Percentiles rank a stretch among this genome's conserved stretches.
phyloP scores from a whole-genome alignment of 2,329 filamentous ascomycete genomes.

The Cucurbitaria berberidis region DNA sequence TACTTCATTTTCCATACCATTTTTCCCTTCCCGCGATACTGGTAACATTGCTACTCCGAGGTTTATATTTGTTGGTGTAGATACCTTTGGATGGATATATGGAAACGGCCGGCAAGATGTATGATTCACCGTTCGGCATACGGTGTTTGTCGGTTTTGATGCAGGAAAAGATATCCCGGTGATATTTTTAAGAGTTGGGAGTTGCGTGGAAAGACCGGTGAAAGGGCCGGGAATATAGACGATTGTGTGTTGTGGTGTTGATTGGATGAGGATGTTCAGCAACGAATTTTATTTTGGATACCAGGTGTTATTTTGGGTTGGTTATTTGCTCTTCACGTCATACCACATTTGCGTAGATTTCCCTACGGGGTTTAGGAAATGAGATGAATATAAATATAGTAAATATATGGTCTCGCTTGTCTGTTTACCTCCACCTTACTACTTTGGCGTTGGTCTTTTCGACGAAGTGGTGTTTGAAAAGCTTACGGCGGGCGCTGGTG shows the following conservation, averaged over 20 bases:
- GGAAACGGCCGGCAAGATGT: not conserved
- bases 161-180: not conserved
- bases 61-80: not conserved
- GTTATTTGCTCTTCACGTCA: not conserved
- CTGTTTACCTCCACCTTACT: no score
- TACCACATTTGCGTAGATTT: not conserved
- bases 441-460: no score
- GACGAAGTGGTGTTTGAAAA: no score
- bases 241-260: not conserved
- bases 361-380: not conserved
- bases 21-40: not conserved
- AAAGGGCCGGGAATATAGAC: not conserved
- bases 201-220: not conserved
- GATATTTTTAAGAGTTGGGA: not conserved
- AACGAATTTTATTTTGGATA: not conserved
- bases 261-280: not conserved
- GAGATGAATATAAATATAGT: not conserved
- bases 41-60: not conserved
- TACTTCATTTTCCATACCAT: not conserved
- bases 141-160: no score
- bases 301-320: not conserved
- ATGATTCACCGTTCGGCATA: not conserved
- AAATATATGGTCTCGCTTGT: not conserved
- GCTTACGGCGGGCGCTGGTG: no score
- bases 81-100: not conserved